Evolutionary conservation across 352 stramenopile species (phyloP).

Genomic region (Phytophthora agathidicida): DNA sequence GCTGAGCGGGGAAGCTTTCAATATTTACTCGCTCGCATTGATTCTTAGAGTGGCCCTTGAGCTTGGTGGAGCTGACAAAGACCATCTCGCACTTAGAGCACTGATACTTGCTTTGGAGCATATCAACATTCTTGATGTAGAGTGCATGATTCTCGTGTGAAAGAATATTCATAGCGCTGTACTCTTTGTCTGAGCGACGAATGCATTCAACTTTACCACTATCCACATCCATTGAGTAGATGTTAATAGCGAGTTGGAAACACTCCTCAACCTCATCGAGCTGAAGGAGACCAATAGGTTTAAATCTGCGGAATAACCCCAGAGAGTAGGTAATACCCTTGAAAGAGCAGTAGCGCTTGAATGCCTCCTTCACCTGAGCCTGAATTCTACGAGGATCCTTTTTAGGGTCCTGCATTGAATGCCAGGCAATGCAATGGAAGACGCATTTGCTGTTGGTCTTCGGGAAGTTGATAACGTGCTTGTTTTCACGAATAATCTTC

Average conservation of each 20-base stretch:
- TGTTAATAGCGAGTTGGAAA: conserved; percentile 18
- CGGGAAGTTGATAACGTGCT: conserved; percentile 7
- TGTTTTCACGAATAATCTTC: no score
- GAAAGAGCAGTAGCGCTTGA: conserved; percentile 4
- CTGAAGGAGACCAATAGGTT: conserved; percentile 8
- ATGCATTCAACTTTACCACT: conserved; percentile 1
- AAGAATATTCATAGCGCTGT: conserved; percentile 1
- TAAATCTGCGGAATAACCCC: conserved; percentile 3
- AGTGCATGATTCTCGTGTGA: no score
- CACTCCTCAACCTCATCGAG: conserved; percentile 13
- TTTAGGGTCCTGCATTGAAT: no score
- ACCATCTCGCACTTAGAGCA: no score
- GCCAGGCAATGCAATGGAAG: conserved; percentile 6
- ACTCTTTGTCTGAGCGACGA: not conserved
- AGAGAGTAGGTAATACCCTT: conserved; percentile 6
- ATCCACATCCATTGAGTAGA: conserved; percentile 5
- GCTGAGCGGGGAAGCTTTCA: not conserved
- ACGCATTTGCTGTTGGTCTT: conserved; percentile 18
- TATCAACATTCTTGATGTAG: no score
- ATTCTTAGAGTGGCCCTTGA: conserved; percentile 14
- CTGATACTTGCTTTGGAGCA: no score
- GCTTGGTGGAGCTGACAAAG: no score
- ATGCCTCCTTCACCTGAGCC: not conserved
- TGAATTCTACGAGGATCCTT: conserved; percentile 5
- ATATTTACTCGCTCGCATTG: conserved; percentile 1